phyloP scores from a whole-genome alignment of 805 yeast species.

The Jamesozyma lodderae region DNA sequence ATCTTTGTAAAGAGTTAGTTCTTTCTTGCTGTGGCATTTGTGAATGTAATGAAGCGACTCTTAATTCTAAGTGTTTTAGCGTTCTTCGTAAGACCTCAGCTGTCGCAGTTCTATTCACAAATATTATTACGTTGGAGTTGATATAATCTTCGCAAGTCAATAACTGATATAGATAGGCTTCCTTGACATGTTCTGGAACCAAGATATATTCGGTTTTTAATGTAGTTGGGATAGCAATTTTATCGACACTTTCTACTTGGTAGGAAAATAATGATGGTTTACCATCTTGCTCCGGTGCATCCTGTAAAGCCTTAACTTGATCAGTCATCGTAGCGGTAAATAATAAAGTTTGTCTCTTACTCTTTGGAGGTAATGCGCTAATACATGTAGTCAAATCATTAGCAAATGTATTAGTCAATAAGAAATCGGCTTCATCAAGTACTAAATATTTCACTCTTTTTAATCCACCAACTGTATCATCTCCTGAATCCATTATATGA shows the following conservation, averaged over 20 bases:
- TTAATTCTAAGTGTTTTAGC: constrained; percentile 58
- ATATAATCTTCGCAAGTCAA: constrained; percentile 53
- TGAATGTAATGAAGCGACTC: constrained; percentile 87
- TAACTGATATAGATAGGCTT: constrained; percentile 69
- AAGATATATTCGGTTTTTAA: constrained; percentile 58
- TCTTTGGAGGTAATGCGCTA: constrained; percentile 58
- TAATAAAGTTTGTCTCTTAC: constrained; percentile 72
- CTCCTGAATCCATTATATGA: constrained; percentile 80
- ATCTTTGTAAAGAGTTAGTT: constrained; percentile 82
- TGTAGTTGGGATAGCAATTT: constrained; percentile 72
- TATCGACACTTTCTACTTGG: constrained; percentile 37
- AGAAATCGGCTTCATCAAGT: constrained; percentile 91
- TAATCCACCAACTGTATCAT: constrained; percentile 45
- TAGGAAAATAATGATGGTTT: constrained; percentile 41
- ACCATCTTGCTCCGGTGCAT: constrained; percentile 35
- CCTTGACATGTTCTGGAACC: constrained; percentile 83
- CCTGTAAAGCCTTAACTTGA: constrained; percentile 72
- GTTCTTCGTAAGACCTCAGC: constrained; percentile 84
- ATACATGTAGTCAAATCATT: constrained; percentile 69
- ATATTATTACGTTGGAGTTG: constrained; percentile 68
- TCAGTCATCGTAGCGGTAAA: constrained; percentile 97
- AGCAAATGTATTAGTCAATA: constrained; percentile 76
- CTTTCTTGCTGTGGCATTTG: constrained; percentile 91
- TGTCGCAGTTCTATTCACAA: constrained; percentile 82
- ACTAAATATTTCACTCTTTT: constrained; percentile 74